Conservation (phyloP, 1,284 basidiomycete species). For the Austroboletus novae-zelandiae region DNA sequence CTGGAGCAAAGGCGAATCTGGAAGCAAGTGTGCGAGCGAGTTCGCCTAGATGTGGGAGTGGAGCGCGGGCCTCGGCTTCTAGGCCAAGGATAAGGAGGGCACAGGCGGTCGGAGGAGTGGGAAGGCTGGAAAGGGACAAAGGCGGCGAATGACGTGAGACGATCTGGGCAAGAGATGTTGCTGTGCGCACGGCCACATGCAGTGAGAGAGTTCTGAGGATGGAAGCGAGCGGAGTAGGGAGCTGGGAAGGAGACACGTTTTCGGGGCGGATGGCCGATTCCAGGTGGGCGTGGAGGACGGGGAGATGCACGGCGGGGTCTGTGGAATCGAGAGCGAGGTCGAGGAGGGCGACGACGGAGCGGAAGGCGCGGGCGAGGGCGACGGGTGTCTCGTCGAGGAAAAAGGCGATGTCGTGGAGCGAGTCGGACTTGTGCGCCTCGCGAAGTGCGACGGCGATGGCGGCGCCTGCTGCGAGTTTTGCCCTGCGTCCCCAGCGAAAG, state of each 20-base stretch:
- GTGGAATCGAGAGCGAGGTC: conserved; percentile 24
- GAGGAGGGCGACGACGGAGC: conserved; percentile 47
- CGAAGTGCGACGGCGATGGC: conserved; percentile 65
- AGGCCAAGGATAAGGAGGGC: conserved; percentile 69
- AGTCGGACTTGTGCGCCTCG: conserved; percentile 62
- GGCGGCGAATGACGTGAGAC: conserved; percentile 42
- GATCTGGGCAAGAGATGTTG: conserved; percentile 53
- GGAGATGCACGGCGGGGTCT: conserved; percentile 43
- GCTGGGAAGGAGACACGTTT: conserved; percentile 27
- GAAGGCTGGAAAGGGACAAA: conserved; percentile 38
- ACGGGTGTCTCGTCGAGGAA: conserved; percentile 54
- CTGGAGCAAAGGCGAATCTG: conserved; percentile 48
- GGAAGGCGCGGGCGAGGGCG: conserved; percentile 55
- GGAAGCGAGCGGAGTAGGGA: conserved; percentile 39
- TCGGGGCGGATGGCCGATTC: conserved; percentile 36
- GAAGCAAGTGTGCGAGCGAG: conserved; percentile 55
- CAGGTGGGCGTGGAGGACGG: conserved; percentile 47
- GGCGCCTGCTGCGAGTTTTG: conserved; percentile 63
- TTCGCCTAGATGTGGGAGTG: conserved; percentile 51
- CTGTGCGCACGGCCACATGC: conserved; percentile 49
- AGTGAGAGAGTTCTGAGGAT: conserved; percentile 44
- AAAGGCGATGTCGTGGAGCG: conserved; percentile 63
- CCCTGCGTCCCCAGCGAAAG: conserved; percentile 68
- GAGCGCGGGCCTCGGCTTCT: conserved; percentile 59
- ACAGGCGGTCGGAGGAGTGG: conserved; percentile 55